Percentiles rank a stretch among this genome's conserved stretches.
Evolutionary conservation across 495 filamentous ascomycete species (phyloP).

Genomic region (Stereocaulon alpinum): DNA sequence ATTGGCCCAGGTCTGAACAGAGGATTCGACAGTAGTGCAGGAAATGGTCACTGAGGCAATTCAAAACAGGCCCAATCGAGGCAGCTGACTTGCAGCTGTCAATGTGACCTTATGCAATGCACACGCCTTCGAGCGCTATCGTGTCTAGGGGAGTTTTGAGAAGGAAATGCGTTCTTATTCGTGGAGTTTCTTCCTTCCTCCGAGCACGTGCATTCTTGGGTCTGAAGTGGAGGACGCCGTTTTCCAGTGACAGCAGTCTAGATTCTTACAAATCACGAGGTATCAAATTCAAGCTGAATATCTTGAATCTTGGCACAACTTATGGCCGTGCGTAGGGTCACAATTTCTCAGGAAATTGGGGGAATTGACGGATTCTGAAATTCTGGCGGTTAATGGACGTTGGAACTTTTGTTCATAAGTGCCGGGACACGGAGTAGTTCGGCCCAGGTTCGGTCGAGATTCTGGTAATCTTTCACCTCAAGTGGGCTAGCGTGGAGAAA

Average conservation of each 20-base stretch:
- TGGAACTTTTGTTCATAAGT: neutral
- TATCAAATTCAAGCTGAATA: neutral
- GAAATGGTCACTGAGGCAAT: neutral
- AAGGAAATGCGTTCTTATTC: neutral
- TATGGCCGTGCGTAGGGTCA: neutral
- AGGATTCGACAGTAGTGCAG: neutral
- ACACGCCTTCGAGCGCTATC: neutral
- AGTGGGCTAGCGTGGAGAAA: neutral
- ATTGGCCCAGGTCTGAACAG: conserved; percentile 21
- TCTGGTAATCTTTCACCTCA: neutral
- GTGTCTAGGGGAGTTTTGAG: neutral
- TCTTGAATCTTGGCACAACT: neutral
- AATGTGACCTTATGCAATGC: neutral
- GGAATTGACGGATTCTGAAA: neutral
- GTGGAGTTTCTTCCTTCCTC: neutral
- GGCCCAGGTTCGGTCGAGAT: neutral
- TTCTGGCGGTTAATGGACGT: neutral
- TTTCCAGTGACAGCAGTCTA: neutral
- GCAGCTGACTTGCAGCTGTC: neutral
- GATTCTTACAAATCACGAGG: neutral
- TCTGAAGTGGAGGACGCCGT: neutral
- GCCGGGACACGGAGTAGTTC: neutral
- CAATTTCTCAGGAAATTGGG: neutral
- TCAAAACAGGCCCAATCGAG: neutral
- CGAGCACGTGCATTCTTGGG: neutral